Conservation (phyloP, 176 grass and related monocot species). For the Cenchrus purpureus region DNA sequence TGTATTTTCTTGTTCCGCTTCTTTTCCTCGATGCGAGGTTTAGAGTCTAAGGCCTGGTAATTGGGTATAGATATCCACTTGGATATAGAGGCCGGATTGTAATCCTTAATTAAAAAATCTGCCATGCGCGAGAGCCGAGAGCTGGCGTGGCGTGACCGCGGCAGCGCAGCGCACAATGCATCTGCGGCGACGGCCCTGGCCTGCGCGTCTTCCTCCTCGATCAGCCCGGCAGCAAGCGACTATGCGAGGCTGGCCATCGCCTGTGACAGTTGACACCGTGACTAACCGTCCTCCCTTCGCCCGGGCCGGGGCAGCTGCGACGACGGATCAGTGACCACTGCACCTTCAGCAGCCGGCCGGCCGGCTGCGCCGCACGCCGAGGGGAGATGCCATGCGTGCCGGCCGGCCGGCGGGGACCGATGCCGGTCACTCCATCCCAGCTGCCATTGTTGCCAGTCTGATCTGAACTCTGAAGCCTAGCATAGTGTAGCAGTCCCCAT, state of each 20-base stretch:
- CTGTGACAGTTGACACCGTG: not conserved
- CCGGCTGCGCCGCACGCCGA: not conserved
- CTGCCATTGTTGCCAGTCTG: not conserved
- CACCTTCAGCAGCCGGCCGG: not conserved
- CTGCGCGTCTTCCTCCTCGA: too few relatives aligned
- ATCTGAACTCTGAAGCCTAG: not conserved
- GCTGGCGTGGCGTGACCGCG: not conserved
- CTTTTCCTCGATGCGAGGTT: too few relatives aligned
- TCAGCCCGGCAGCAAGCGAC: too few relatives aligned
- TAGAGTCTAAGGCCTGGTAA: too few relatives aligned
- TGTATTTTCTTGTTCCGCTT: too few relatives aligned
- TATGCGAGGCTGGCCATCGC: not conserved
- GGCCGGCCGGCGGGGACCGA: too few relatives aligned
- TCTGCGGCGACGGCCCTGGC: too few relatives aligned
- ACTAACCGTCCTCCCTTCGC: too few relatives aligned
- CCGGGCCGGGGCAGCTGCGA: too few relatives aligned
- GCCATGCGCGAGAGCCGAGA: not conserved
- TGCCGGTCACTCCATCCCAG: not conserved
- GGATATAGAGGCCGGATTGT: too few relatives aligned
- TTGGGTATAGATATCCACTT: too few relatives aligned
- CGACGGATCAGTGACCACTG: not conserved
- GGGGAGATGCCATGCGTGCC: not conserved
- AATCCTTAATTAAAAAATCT: too few relatives aligned
- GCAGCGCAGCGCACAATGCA: not conserved
- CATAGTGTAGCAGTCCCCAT: not conserved